phyloP scores from a whole-genome alignment of 805 yeast genomes.

The Yarrowia phangngaensis region DNA sequence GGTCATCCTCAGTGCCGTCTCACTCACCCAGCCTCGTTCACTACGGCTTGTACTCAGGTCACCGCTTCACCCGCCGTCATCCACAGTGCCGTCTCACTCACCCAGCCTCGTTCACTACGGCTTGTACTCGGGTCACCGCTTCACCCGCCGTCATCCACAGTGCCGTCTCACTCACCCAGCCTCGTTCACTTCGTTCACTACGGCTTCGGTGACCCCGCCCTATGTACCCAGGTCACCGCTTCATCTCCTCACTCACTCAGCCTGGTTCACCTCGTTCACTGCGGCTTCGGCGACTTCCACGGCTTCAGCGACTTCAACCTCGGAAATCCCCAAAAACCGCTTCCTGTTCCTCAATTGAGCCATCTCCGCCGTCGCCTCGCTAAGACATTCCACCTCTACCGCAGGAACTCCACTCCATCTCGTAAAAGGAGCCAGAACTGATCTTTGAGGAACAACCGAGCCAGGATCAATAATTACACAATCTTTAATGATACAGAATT shows the following conservation, averaged over 20 bases:
- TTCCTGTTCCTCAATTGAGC: not conserved
- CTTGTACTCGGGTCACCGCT: no score
- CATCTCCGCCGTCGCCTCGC: constrained; percentile 7
- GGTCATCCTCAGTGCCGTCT: no score
- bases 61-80: no score
- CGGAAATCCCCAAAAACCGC: not conserved
- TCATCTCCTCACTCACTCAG: not conserved
- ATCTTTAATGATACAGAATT: constrained; percentile 41
- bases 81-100: no score
- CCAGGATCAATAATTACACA: constrained; percentile 39
- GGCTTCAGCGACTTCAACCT: not conserved
- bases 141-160: no score
- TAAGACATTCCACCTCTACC: constrained; percentile 27
- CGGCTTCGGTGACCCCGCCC: no score
- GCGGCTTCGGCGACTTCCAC: not conserved
- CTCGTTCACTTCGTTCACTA: no score
- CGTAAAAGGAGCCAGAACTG: constrained; percentile 41
- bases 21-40: no score
- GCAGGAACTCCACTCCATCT: constrained; percentile 36
- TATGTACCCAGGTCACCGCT: not conserved
- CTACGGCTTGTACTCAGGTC: no score
- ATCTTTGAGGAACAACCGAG: constrained; percentile 38
- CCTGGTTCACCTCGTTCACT: not conserved
- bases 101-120: no score
- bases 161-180: no score